Conservation (phyloP, 768 basidiomycete species). For the Vishniacozyma victoriae region DNA sequence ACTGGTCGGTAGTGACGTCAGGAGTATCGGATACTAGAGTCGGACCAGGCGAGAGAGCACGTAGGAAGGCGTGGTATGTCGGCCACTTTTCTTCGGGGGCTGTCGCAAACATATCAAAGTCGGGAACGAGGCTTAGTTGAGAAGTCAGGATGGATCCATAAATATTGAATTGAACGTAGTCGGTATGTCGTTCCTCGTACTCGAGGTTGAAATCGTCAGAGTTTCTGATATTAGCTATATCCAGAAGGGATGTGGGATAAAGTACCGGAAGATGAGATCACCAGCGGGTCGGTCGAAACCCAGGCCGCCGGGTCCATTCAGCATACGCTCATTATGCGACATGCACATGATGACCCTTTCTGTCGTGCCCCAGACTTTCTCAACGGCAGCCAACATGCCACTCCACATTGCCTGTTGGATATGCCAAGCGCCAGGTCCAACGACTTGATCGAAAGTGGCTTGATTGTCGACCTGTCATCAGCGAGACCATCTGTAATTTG, state of each 20-base stretch:
- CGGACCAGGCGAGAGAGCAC: constrained; percentile 25
- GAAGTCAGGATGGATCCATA: constrained; percentile 28
- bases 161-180: constrained; percentile 22
- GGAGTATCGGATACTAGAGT: constrained; percentile 26
- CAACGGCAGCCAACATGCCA: constrained; percentile 22
- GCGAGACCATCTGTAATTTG: not conserved
- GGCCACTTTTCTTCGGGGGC: constrained; percentile 11
- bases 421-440: constrained; percentile 4
- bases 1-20: constrained; percentile 7
- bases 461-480: constrained; percentile 32
- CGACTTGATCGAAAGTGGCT: constrained; percentile 15
- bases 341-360: constrained; percentile 36
- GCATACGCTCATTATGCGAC: constrained; percentile 37
- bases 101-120: constrained; percentile 41
- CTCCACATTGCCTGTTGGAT: constrained; percentile 28
- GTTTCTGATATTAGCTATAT: constrained; percentile 15
- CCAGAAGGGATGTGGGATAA: not conserved
- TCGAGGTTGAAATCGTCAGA: constrained; percentile 32
- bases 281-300: constrained; percentile 17
- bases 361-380: constrained; percentile 15
- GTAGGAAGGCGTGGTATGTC: constrained; percentile 28
- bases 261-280: constrained; percentile 29
- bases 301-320: constrained; percentile 30
- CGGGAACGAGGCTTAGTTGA: constrained; percentile 25
- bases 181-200: constrained; percentile 14